Conservation (phyloP, 345 rosid species). For the Balakata baccata region DNA sequence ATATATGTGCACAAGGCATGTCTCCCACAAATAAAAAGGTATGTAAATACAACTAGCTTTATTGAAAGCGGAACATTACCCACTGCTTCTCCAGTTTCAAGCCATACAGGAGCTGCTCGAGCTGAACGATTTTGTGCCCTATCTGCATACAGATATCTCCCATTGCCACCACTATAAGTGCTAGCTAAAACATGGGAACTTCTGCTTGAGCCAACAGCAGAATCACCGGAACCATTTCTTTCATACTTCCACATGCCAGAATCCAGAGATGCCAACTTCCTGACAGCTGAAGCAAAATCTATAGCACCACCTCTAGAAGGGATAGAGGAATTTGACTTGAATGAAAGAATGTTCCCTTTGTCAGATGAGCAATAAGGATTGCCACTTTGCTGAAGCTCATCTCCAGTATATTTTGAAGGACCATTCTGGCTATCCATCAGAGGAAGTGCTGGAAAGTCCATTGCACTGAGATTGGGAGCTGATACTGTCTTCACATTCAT, state of each 20-base stretch:
- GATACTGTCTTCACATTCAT: constrained; percentile 59
- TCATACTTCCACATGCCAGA: constrained; percentile 85
- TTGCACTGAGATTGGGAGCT: constrained; percentile 65
- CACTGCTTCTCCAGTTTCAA: constrained; percentile 98
- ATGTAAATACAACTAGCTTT: constrained; percentile 28
- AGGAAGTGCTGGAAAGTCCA: constrained; percentile 86
- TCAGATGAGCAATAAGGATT: constrained; percentile 59
- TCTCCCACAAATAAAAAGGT: constrained; percentile 27
- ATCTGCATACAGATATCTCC: constrained; percentile 60
- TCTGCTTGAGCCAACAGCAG: constrained; percentile 80
- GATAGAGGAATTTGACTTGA: constrained; percentile 56
- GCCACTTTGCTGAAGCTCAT: constrained; percentile 61
- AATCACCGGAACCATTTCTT: constrained; percentile 65
- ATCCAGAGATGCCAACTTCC: constrained; percentile 81
- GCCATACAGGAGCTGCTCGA: constrained; percentile 85
- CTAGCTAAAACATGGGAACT: constrained; percentile 53
- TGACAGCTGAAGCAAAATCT: constrained; percentile 93
- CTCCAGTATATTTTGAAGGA: constrained; percentile 59
- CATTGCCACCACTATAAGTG: constrained; percentile 56
- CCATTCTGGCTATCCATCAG: constrained; percentile 53
- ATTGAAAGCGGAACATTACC: constrained; percentile 58
- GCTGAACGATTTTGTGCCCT: constrained; percentile 62
- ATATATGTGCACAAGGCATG: constrained; percentile 32
- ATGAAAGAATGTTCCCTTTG: constrained; percentile 67
- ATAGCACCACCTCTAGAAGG: constrained; percentile 60